Conservation (phyloP, 2,329 filamentous ascomycete genomes). For the Aspergillus quadricinctus region DNA sequence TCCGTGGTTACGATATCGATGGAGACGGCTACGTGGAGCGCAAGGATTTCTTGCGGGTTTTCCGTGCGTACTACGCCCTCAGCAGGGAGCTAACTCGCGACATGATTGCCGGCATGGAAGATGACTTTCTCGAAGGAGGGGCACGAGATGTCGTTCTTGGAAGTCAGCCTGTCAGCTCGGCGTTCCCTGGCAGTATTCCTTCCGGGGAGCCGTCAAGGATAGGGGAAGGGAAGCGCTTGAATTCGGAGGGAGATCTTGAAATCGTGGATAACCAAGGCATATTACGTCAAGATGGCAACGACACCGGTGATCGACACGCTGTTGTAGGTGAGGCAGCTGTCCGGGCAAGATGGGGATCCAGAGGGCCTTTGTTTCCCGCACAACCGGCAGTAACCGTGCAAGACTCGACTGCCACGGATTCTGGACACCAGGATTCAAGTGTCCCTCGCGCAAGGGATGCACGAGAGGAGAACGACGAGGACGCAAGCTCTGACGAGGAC, state of each 20-base stretch:
- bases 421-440: slow-evolving; percentile 7
- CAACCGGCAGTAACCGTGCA: slow-evolving; percentile 17
- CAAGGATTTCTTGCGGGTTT: slow-evolving; percentile 84
- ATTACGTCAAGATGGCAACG: slow-evolving; percentile 57
- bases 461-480: slow-evolving; percentile 20
- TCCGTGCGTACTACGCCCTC: slow-evolving; percentile 85
- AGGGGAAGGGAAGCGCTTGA: slow-evolving; percentile 64
- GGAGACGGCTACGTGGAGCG: slow-evolving; percentile 79
- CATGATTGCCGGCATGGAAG: slow-evolving; percentile 71
- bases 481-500: slow-evolving; percentile 20
- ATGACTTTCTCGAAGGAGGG: slow-evolving; percentile 70
- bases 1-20: slow-evolving; percentile 88
- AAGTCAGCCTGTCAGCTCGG: slow-evolving; percentile 73
- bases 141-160: slow-evolving; percentile 71
- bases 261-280: slow-evolving; percentile 58
- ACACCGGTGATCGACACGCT: slow-evolving; percentile 57
- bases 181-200: slow-evolving; percentile 66
- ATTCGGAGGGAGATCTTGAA: slow-evolving; percentile 60
- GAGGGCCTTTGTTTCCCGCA: slow-evolving; percentile 29
- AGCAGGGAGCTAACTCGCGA: slow-evolving; percentile 87
- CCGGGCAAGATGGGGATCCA: slow-evolving; percentile 31
- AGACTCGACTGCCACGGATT: neutral
- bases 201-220: slow-evolving; percentile 56
- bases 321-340: slow-evolving; percentile 52
- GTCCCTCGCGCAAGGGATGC: slow-evolving; percentile 8